Evolutionary conservation across 176 grass and related monocot genomes (phyloP).

Genomic region (Lolium rigidum): DNA sequence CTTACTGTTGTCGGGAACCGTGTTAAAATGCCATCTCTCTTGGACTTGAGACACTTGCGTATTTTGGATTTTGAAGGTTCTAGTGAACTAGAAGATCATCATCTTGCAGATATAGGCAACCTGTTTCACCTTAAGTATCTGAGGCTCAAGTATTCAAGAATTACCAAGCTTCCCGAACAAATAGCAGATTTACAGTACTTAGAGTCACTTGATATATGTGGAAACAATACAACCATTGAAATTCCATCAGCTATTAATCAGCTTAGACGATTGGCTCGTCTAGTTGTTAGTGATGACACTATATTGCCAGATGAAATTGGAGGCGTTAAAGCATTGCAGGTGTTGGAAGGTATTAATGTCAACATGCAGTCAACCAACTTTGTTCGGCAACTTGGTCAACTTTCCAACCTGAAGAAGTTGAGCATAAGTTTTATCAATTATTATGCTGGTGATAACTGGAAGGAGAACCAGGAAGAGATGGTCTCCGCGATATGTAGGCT

Average conservation of each 20-base stretch:
- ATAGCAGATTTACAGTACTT: conserved; percentile 7
- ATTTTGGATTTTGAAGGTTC: conserved; percentile 22
- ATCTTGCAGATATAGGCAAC: conserved; percentile 12
- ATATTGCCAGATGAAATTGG: conserved; percentile 21
- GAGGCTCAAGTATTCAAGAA: background rate
- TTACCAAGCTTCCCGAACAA: conserved; percentile 7
- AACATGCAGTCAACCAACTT: background rate
- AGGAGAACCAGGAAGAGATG: conserved; percentile 5
- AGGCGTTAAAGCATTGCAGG: background rate
- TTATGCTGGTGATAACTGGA: conserved; percentile 19
- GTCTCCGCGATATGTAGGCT: background rate
- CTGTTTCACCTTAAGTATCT: conserved; percentile 17
- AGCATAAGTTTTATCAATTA: conserved; percentile 19
- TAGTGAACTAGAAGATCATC: background rate
- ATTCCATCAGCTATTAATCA: conserved; percentile 12
- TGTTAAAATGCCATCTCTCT: background rate
- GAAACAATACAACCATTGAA: background rate
- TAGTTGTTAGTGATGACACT: background rate
- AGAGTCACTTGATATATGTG: background rate
- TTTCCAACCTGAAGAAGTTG: background rate
- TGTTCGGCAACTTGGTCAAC: background rate
- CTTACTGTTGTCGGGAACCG: background rate
- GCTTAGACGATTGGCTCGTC: background rate
- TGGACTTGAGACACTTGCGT: background rate
- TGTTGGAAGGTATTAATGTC: background rate